Percentiles rank a stretch among this genome's conserved stretches.
These are phyloP conservation scores for Candida mattraensis DNA, from an alignment of 805 yeast species.

Conservation along the genomic window DNA sequence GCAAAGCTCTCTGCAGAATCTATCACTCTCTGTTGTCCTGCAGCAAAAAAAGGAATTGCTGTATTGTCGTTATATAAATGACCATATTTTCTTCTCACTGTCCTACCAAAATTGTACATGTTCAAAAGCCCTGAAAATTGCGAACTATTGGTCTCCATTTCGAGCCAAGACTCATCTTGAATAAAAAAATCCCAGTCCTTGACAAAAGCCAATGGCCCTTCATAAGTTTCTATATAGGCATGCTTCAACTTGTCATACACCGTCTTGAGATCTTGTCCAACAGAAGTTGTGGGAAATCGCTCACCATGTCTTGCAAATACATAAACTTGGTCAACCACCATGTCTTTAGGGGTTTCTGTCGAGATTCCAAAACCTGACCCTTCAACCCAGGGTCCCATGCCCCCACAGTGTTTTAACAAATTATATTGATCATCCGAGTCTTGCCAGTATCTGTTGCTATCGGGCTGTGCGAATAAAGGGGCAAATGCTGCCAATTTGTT, in stretches of 20 bases:
- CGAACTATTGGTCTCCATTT: constrained; percentile 50
- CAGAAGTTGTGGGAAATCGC: constrained; percentile 59
- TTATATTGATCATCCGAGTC: constrained; percentile 44
- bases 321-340: constrained; percentile 66
- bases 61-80: constrained; percentile 40
- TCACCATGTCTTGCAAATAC: constrained; percentile 78
- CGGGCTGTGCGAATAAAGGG: not conserved
- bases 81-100: constrained; percentile 49
- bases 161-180: constrained; percentile 27
- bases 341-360: constrained; percentile 46
- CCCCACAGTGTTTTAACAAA: constrained; percentile 49
- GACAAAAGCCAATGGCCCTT: constrained; percentile 55
- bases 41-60: constrained; percentile 50
- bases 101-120: constrained; percentile 48
- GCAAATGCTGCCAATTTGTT: not conserved
- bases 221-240: constrained; percentile 36
- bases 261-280: constrained; percentile 26
- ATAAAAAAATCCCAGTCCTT: constrained; percentile 54
- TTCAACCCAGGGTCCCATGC: constrained; percentile 52
- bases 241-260: constrained; percentile 35
- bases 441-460: constrained; percentile 25
- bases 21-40: constrained; percentile 54
- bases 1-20: constrained; percentile 58
- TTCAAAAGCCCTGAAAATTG: constrained; percentile 54
- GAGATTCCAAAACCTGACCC: constrained; percentile 54